Percentiles rank a stretch among this genome's conserved stretches.
These are phyloP conservation scores for Suillus americanus DNA, from an alignment of 768 basidiomycete species.

Conservation along the genomic window DNA sequence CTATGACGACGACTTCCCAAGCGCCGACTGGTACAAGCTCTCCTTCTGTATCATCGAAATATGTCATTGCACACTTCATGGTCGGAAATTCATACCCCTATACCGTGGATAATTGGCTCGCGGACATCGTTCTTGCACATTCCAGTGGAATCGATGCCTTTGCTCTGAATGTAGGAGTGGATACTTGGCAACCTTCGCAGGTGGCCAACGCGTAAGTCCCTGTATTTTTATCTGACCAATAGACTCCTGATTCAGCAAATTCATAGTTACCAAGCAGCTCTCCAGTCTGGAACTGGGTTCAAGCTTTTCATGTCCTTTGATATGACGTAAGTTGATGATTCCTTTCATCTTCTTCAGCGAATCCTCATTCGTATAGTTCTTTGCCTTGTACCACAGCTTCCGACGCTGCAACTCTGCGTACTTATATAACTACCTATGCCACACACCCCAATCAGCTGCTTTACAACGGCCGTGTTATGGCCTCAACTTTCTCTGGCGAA, in stretches of 20 bases:
- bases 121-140: conserved; percentile 56
- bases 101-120: conserved; percentile 40
- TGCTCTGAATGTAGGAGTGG: conserved; percentile 67
- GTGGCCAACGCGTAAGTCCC: conserved; percentile 61
- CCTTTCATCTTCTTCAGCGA: conserved; percentile 3
- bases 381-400: conserved; percentile 49
- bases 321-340: conserved; percentile 55
- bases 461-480: conserved; percentile 47
- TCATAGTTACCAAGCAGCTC: conserved; percentile 55
- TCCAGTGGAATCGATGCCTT: conserved; percentile 65
- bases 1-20: not conserved
- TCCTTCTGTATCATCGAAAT: conserved; percentile 33
- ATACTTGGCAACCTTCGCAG: conserved; percentile 61
- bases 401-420: conserved; percentile 51
- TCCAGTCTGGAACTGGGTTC: conserved; percentile 52
- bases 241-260: conserved; percentile 17
- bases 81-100: conserved; percentile 69
- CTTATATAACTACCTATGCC: conserved; percentile 53
- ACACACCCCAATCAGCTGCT: conserved; percentile 60
- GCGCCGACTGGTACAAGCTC: not conserved
- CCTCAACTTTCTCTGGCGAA: conserved; percentile 75
- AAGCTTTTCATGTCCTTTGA: conserved; percentile 79
- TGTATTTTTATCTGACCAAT: conserved; percentile 2
- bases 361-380: conserved; percentile 34
- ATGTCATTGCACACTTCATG: conserved; percentile 60